Percentiles rank a stretch among this genome's conserved stretches.
Evolutionary conservation across 495 filamentous ascomycete genomes (phyloP).

Genomic region (Aspergillus kassunensis): DNA sequence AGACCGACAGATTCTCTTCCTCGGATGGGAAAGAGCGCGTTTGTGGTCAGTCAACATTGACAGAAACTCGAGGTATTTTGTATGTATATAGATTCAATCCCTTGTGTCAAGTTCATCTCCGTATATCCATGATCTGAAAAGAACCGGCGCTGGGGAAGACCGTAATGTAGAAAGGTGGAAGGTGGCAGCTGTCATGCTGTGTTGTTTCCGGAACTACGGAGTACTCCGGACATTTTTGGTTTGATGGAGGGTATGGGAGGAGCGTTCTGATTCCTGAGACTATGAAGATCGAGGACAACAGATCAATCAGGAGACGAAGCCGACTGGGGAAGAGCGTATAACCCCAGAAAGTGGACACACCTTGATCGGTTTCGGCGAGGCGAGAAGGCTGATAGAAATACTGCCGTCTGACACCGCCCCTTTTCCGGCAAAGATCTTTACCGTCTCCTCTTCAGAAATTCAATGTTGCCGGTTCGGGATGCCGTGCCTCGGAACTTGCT

Average conservation of each 20-base stretch:
- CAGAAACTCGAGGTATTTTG: background rate
- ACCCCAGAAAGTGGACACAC: conserved; percentile 1
- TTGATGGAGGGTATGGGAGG: background rate
- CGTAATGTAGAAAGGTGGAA: background rate
- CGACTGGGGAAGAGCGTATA: conserved; percentile 2
- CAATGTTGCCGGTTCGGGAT: conserved; percentile 9
- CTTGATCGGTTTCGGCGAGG: background rate
- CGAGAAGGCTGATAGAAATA: background rate
- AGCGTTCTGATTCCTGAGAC: background rate
- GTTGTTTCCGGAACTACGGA: too few relatives aligned
- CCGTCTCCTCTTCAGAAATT: conserved; percentile 5
- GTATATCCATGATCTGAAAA: background rate
- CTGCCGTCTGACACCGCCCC: conserved; percentile 9
- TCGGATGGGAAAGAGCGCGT: background rate
- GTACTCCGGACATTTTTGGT: too few relatives aligned
- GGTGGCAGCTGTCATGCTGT: background rate
- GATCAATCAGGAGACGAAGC: background rate
- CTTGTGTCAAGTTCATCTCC: background rate
- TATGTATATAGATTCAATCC: background rate
- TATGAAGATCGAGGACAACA: background rate
- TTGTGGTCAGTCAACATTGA: background rate
- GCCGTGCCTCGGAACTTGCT: conserved; percentile 8
- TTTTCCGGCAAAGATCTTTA: conserved; percentile 12
- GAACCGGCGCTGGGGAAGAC: background rate
- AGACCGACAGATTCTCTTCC: background rate